Evolutionary conservation across 2,329 filamentous ascomycete genomes (phyloP).

Genomic region (Cordyceps militaris): DNA sequence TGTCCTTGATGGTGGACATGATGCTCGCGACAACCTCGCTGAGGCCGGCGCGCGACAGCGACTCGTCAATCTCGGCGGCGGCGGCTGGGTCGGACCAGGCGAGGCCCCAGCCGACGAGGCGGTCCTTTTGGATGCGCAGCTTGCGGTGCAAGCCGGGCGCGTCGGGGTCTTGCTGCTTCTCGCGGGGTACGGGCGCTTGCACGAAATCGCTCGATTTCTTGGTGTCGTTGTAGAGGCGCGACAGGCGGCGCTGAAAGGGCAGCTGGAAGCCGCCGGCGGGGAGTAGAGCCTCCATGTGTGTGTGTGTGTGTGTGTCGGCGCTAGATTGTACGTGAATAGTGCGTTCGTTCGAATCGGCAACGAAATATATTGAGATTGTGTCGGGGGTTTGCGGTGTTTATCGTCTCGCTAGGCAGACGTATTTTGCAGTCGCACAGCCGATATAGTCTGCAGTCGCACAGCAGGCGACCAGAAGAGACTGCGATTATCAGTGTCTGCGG

Average conservation of each 20-base stretch:
- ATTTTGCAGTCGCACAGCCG: neutral
- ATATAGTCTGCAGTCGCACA: neutral
- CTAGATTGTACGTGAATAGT: neutral
- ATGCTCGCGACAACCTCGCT: slow-evolving; percentile 73
- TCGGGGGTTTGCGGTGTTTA: neutral
- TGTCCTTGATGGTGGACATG: slow-evolving; percentile 74
- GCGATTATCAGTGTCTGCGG: neutral
- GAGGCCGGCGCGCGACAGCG: slow-evolving; percentile 63
- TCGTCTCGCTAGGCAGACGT: slow-evolving; percentile 1
- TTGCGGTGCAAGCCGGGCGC: slow-evolving; percentile 67
- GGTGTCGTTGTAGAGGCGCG: slow-evolving; percentile 71
- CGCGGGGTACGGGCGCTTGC: slow-evolving; percentile 54
- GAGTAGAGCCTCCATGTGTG: slow-evolving; percentile 44
- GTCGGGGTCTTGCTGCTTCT: slow-evolving; percentile 52
- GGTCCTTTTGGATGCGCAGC: slow-evolving; percentile 72
- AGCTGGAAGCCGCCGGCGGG: slow-evolving; percentile 45
- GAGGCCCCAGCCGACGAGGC: slow-evolving; percentile 70
- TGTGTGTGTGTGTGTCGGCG: neutral
- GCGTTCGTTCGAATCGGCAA: neutral
- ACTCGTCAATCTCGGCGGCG: slow-evolving; percentile 61
- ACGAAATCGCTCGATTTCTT: slow-evolving; percentile 72
- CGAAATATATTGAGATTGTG: neutral
- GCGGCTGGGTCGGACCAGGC: slow-evolving; percentile 65
- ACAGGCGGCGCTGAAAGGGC: slow-evolving; percentile 56
- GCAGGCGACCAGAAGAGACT: neutral